Evolutionary conservation across 1,284 basidiomycete species (phyloP), one percentile per base, ranked within the genome.

Genomic region (Moniliella sp.): DNA sequence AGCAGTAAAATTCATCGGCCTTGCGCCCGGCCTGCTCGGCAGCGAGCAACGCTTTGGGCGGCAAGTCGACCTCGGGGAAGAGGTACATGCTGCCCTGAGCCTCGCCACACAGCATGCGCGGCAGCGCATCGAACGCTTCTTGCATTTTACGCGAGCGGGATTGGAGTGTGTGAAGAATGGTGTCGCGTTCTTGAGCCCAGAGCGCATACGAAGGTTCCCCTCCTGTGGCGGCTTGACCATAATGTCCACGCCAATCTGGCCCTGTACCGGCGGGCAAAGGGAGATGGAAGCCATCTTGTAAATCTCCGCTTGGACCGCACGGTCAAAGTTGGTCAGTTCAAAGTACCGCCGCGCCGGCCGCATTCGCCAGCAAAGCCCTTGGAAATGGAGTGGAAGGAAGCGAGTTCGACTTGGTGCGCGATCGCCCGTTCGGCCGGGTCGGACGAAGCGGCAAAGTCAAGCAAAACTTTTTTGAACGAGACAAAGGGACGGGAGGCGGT

Each of bases 81-180:
- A 86, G 67, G 62, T 86, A 86, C 54, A 86, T 68, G 14, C 82
- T 86, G 2, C 86, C 88, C 16, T 81, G 76, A 2, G 55, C 53
- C 13, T 50, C 46, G 9, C 45, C 39, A 3, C 48, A 46, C 12
- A 46, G 30, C 2, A 58, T 40, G 0, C 54, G 51, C 1, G 40
- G 40, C 5, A 58, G 35, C 33, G 45, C 25, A 19, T 36, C 41
- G 17, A 58, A 52, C 18, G 40, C 39, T 12, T 27, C 12, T 3
- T 46, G 47, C 50, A 58, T 58, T 12, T 37, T 33, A 4, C 46
- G 40, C 2, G 43, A 46, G 5, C 55, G 43, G 14, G 28, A 23
- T 27, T 45, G 33, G 5, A 58, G 37, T 10, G 53, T 57, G 3
- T 37, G 31, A 29, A 43, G 42, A 30, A 58, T 58, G 3, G 25